These are phyloP conservation scores for Neurospora sp. DNA, from an alignment of 495 filamentous ascomycete genomes.

Conservation along the genomic window DNA sequence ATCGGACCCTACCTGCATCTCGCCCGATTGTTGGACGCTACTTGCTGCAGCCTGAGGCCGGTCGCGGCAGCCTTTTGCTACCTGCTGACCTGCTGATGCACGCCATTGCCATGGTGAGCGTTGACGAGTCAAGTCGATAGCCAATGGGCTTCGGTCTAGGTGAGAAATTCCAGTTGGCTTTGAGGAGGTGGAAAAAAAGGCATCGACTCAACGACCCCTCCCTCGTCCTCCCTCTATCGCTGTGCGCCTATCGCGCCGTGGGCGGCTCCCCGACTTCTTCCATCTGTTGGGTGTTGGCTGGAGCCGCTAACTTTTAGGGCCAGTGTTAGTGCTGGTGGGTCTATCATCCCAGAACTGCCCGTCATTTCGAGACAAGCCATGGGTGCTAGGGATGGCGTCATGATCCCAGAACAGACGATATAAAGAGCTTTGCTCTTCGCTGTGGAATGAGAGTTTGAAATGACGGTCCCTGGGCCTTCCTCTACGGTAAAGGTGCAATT, in stretches of 20 bases:
- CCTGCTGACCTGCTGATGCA: not conserved
- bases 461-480: not conserved
- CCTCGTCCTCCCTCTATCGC: not conserved
- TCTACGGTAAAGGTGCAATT: not conserved
- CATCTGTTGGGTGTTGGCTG: not conserved
- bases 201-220: not conserved
- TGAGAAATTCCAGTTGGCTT: not conserved
- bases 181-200: not conserved
- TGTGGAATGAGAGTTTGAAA: not conserved
- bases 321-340: not conserved
- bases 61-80: not conserved
- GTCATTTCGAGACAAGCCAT: not conserved
- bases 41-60: not conserved
- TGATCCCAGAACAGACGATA: not conserved
- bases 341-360: not conserved
- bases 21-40: not conserved
- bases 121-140: not conserved
- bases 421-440: not conserved
- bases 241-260: not conserved
- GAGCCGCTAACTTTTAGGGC: not conserved
- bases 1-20: not conserved
- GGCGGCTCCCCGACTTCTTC: not conserved
- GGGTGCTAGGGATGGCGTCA: not conserved
- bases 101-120: not conserved
- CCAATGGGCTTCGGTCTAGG: not conserved